phyloP scores from a whole-genome alignment of 768 basidiomycete species.

The Mrakia gelida region DNA sequence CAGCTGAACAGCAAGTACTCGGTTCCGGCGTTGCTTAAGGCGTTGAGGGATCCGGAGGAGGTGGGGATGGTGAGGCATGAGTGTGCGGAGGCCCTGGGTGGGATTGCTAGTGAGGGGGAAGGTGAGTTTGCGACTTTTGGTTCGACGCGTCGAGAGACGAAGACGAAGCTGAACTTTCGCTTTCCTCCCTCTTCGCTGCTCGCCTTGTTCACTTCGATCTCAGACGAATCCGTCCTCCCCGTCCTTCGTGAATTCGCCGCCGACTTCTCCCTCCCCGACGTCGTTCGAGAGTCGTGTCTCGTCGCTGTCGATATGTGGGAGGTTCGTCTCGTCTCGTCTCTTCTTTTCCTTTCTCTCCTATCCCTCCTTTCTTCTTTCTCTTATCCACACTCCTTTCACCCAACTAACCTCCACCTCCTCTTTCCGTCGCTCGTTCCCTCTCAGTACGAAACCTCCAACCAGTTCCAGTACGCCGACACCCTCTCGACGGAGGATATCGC shows the following conservation, averaged over 20 bases:
- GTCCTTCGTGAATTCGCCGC: constrained; percentile 79
- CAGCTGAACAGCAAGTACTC: constrained; percentile 86
- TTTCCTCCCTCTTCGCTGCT: background rate
- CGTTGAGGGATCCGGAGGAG: constrained; percentile 67
- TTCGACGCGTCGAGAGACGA: constrained; percentile 1
- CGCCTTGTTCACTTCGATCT: background rate
- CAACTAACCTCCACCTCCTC: background rate
- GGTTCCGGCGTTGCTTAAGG: constrained; percentile 73
- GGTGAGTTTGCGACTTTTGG: constrained; percentile 31
- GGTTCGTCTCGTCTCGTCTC: constrained; percentile 41
- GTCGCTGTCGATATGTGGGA: constrained; percentile 96
- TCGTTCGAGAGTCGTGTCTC: constrained; percentile 92
- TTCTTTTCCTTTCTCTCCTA: background rate
- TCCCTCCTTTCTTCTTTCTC: background rate
- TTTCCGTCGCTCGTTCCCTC: constrained; percentile 23
- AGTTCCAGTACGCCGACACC: constrained; percentile 54
- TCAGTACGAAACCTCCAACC: constrained; percentile 73
- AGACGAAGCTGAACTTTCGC: background rate
- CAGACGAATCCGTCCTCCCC: constrained; percentile 74
- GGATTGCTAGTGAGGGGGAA: constrained; percentile 60
- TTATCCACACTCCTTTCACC: too few species aligned
- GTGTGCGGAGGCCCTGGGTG: constrained; percentile 96
- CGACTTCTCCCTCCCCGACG: constrained; percentile 71
- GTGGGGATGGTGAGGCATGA: constrained; percentile 98
- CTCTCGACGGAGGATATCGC: background rate